Base-by-base conservation (phyloP, 1,139 yeast genomes). In the Barnettozyma hawaiiensis region DNA sequence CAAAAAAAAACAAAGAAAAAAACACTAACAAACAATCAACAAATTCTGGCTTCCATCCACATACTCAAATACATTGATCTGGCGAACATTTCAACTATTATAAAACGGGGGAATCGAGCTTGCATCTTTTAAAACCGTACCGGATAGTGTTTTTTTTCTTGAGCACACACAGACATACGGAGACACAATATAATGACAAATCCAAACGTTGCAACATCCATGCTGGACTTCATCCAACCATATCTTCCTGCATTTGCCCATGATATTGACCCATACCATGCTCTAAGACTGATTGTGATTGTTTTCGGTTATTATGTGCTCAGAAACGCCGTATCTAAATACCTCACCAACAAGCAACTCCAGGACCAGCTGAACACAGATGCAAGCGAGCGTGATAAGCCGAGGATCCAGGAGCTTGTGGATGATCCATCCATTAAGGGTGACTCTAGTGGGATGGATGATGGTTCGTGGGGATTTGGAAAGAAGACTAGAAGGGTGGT, bases 401-500 rank as follows among this genome's bases (percentile, higher is more conserved):
- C 67, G 43, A 70, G 69, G 50, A 61, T 61, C 11, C 68, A 67
- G 31, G 71, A 67, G 15, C 59, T 69, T 37, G 67, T 67, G n/a
- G 70, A 66, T 11, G 58, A 62, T 31, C 69, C 71, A 18, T 37
- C 46, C 7, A 45, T 42, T 2, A 59, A 61, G 44, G 66, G 61
- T 40, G 39, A 59, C 41, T 63, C 63, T 40, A 38, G 55, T 2
- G 53, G 60, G 5, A 35, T 55, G 3, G 75, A 78, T 37, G 74
- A 76, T 35, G 60, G 67, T 36, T 58, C 71, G 8, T 82, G 83
- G 67, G 90, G 92, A 19, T 83, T 89, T 87, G 92, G 92, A 44
- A 83, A 82, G 60, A 72, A 73, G 57, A 82, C 90, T 9, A 74
- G 89, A 64, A 68, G 70, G 51, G 69, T 63, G 39, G 78, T 75